Percentiles rank a stretch among this genome's conserved stretches.
Conservation (phyloP, 768 basidiomycete genomes). For the Mycena epipterygia region DNA sequence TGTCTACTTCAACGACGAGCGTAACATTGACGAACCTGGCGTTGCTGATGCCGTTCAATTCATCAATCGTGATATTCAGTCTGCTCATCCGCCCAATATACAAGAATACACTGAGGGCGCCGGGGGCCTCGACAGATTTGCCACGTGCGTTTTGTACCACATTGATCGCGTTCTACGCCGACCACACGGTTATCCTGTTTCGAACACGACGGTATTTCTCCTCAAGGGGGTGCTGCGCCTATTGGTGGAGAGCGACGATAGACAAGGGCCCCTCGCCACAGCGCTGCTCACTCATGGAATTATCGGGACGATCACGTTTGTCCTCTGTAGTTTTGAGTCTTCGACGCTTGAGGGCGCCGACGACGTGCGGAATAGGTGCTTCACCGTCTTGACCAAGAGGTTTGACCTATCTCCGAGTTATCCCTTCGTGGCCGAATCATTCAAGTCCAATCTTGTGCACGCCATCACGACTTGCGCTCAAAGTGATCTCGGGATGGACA, state of each 20-base stretch:
- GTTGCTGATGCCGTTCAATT: background rate
- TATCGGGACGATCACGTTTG: background rate
- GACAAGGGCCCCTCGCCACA: background rate
- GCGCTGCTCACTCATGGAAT: background rate
- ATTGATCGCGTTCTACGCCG: background rate
- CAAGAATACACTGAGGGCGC: background rate
- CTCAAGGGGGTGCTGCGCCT: constrained; percentile 1
- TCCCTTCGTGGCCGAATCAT: background rate
- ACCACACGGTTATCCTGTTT: background rate
- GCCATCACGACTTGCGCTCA: background rate
- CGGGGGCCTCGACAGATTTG: background rate
- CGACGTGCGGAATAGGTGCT: background rate
- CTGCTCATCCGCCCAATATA: background rate
- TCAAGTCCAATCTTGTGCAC: background rate
- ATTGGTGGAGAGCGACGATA: background rate
- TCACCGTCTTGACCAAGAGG: background rate
- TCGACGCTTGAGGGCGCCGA: background rate
- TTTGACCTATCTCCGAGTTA: background rate
- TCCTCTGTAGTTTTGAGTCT: background rate
- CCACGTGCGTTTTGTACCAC: background rate
- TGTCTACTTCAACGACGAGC: background rate
- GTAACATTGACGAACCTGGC: background rate
- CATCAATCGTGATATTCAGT: background rate
- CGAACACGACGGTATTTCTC: background rate
- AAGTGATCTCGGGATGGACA: background rate